phyloP scores from a whole-genome alignment of 345 rosid species.

The Rhodomyrtus tomentosa region DNA sequence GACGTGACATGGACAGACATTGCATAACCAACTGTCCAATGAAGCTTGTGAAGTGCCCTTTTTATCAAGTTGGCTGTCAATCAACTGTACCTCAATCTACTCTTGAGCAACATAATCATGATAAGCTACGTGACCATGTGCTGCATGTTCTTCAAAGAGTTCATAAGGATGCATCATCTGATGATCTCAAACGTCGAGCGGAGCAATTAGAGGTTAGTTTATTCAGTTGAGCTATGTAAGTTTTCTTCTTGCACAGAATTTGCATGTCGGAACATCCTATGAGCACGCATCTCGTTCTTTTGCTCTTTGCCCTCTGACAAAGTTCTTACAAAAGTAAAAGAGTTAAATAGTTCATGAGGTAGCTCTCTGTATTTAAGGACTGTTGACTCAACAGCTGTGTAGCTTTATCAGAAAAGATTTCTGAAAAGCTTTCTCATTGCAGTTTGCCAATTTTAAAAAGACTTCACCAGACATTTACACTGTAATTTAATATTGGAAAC shows the following conservation, averaged over 20 bases:
- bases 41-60: conserved; percentile 82
- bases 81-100: conserved; percentile 36
- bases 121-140: conserved; percentile 50
- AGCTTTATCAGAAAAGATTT: background rate
- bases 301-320: background rate
- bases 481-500: background rate
- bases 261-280: background rate
- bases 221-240: background rate
- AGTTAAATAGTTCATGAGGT: background rate
- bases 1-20: conserved; percentile 85
- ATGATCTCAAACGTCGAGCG: conserved; percentile 35
- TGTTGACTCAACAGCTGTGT: background rate
- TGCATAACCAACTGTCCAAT: conserved; percentile 80
- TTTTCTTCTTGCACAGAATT: background rate
- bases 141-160: conserved; percentile 41
- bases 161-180: conserved; percentile 43
- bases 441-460: background rate
- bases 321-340: background rate
- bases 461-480: background rate
- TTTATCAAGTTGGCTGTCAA: conserved; percentile 65
- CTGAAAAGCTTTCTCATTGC: background rate
- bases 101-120: conserved; percentile 39
- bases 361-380: background rate
- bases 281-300: background rate
- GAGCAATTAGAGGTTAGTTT: conserved; percentile 33